Evolutionary conservation across 2,329 filamentous ascomycete species (phyloP), one percentile per base, ranked within the genome.

Genomic region (Cryphonectria naterciae): DNA sequence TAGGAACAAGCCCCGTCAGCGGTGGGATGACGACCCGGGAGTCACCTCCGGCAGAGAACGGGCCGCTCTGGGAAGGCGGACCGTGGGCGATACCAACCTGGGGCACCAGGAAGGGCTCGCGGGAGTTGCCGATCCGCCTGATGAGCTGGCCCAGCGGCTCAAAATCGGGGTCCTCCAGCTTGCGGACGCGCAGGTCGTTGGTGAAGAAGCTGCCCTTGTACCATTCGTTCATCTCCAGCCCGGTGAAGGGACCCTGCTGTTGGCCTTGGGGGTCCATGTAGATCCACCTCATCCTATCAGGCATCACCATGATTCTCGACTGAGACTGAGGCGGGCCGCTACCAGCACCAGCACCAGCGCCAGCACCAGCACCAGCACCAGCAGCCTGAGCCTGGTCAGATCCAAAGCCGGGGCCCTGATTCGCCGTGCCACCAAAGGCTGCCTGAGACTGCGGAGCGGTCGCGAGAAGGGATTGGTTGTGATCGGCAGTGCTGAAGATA

Each of bases 141-240:
- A 99, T 98, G 35, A 99, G 88, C 80, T 98, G 95, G 2, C 95
- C 96, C 13, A 99, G 84, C 17, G 95, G 96, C 80, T 99, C 96
- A 77, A 98, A 99, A 65, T 99, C 95, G 0, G 87, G 85, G 77
- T 99, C 96, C 79, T 99, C 96, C 6, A 95, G 86, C 79, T 97
- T 97, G 84, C 97, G 98, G 43, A 99, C 96, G 60, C 97, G 89
- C 28, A 99, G 86, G 76, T 99, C 95, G 0, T 95, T 91, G 0
- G 94, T 97, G 82, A 99, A 99, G 83, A 98, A 99, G 62, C 95
- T 95, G 52, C 95, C 95, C 80, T 98, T 98, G 83, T 98, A 99
- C 96, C 96, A 99, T 77, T 99, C 97, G 76, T 99, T 97, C 96
- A 99, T 99, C 81, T 99, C 96, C 65, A 99, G 84, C 1, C 96